Base-by-base conservation (phyloP, 176 grass and related monocot genomes). In the Aegilops speltoides region DNA sequence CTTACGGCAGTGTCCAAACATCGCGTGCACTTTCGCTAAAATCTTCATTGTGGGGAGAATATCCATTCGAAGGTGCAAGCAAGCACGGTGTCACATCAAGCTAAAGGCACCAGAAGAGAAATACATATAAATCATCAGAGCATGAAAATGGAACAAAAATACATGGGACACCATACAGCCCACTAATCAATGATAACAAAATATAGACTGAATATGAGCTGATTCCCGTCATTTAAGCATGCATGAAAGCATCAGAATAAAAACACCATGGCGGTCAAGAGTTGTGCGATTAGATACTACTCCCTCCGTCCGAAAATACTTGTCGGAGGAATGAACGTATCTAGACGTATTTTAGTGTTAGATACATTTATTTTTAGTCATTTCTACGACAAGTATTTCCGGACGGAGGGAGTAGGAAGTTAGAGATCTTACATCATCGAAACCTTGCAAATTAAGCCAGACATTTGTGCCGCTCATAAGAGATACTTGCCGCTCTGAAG, bases 401-500 rank as follows among this genome's bases (percentile, higher is more conserved):
- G n/a, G n/a, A n/a, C n/a, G n/a, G n/a, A n/a, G n/a, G n/a, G n/a
- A n/a, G n/a, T n/a, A 76, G 25, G 74, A 84, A 73, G 32, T 2
- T 73, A 79, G 76, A 68, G 61, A 75, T 76, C 88, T 98, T 90
- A 98, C 96, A 95, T 98, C 93, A 92, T 93, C 83, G 40, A 92
- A 98, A 29, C 80, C 85, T 93, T 94, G 93, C 81, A 98, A 90
- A 86, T 95, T 98, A 83, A 98, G 96, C 96, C 93, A 95, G 48
- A 98, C 93, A 93, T 98, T 95, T 65, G 96, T 98, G 24, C 96
- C 96, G 83, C 96, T 98, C 96, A 98, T 98, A 83, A 95, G 91
- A 23, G 96, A 98, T 68, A 98, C 96, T 85, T 98, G 93, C 33
- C 96, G 93, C 81, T 98, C 96, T 56, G 96, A 98, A 81, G 96